These are phyloP conservation scores for Dictyostelium intermedium DNA, from an alignment of 78 protist species.

Conservation along the genomic window DNA sequence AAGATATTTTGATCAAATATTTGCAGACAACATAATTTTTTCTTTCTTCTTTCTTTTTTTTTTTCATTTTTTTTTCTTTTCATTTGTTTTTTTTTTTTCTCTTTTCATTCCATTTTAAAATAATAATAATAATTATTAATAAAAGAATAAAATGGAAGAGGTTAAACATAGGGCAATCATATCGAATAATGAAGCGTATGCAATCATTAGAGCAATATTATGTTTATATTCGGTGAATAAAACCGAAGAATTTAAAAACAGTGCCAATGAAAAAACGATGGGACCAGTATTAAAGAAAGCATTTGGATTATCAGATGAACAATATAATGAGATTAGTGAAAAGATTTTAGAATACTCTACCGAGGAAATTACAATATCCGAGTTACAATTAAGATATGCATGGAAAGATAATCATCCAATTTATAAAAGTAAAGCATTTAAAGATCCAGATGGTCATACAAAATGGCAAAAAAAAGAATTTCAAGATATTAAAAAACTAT, in stretches of 20 bases:
- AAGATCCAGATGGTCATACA: slow-evolving; percentile 26
- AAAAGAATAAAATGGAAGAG: background rate
- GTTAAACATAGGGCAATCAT: background rate
- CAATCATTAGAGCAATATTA: slow-evolving; percentile 51
- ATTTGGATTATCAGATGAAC: slow-evolving; percentile 35
- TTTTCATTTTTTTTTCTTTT: too few species aligned
- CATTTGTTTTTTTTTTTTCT: too few species aligned
- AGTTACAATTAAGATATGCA: slow-evolving; percentile 48
- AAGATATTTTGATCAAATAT: background rate
- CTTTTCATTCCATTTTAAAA: too few species aligned
- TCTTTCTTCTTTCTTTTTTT: too few species aligned
- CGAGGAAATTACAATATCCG: slow-evolving; percentile 29
- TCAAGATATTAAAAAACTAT: background rate
- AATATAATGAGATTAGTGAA: slow-evolving; percentile 38
- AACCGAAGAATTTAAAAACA: background rate
- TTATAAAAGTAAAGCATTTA: slow-evolving; percentile 13
- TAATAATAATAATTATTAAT: too few species aligned
- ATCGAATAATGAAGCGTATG: slow-evolving; percentile 23
- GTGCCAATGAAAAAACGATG: slow-evolving; percentile 1
- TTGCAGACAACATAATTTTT: background rate
- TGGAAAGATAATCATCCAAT: slow-evolving; percentile 74
- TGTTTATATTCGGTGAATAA: slow-evolving; percentile 41
- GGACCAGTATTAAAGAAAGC: slow-evolving; percentile 40
- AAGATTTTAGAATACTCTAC: slow-evolving; percentile 63
- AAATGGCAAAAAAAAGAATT: slow-evolving; percentile 54